Evolutionary conservation across 768 basidiomycete species (phyloP).

Genomic region (Pleurotus pulmonarius): DNA sequence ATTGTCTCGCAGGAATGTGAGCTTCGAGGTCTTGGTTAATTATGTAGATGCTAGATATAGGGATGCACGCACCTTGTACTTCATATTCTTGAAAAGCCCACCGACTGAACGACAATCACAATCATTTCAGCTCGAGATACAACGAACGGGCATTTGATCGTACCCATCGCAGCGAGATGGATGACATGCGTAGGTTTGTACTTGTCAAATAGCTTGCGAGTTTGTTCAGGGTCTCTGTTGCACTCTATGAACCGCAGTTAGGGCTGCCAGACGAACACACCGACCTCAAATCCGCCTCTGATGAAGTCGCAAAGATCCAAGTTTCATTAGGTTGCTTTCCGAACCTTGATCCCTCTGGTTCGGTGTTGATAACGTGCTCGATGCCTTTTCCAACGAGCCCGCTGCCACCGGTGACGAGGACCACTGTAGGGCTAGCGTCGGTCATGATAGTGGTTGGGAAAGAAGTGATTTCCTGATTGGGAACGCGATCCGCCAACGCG

Average conservation of each 20-base stretch:
- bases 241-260: conserved; percentile 5
- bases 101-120: conserved; percentile 55
- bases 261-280: neutral
- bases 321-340: conserved; percentile 73
- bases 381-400: conserved; percentile 89
- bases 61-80: conserved; percentile 65
- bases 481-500: neutral
- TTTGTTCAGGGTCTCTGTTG: conserved; percentile 64
- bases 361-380: conserved; percentile 71
- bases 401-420: conserved; percentile 82
- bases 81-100: conserved; percentile 94
- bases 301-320: conserved; percentile 81
- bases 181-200: conserved; percentile 96
- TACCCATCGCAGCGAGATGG: conserved; percentile 90
- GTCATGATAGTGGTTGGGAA: neutral
- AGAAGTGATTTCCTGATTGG: neutral
- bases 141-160: conserved; percentile 16
- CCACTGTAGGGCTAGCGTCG: conserved; percentile 28
- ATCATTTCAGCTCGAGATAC: conserved; percentile 6
- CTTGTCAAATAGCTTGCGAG: conserved; percentile 77
- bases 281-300: conserved; percentile 84
- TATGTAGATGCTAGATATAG: neutral
- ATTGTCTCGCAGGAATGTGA: conserved; percentile 93
- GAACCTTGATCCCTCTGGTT: conserved; percentile 75
- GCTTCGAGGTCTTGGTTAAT: conserved; percentile 31